These are phyloP conservation scores for Trifolium subterraneum DNA, from an alignment of 306 rosid genomes.

Conservation along the genomic window DNA sequence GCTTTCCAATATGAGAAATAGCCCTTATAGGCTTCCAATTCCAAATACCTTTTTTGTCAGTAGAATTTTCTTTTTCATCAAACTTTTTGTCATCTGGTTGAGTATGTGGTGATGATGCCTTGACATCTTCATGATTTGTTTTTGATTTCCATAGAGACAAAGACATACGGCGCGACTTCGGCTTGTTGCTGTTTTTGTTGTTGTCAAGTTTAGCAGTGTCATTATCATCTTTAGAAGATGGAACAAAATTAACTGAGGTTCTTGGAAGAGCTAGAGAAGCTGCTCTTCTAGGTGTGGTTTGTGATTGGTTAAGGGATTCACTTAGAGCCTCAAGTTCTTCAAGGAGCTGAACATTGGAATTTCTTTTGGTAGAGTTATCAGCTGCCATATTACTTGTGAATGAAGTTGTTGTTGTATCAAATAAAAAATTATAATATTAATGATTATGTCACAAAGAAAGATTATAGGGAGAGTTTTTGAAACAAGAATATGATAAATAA, in stretches of 20 bases:
- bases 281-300: conserved; percentile 69
- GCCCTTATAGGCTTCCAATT: conserved; percentile 90
- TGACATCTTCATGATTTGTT: conserved; percentile 57
- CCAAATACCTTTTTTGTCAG: conserved; percentile 86
- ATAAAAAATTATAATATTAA: background rate
- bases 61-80: conserved; percentile 47
- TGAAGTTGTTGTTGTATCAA: conserved; percentile 16
- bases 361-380: conserved; percentile 50
- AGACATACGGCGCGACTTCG: conserved; percentile 69
- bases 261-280: conserved; percentile 83
- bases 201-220: conserved; percentile 39
- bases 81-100: conserved; percentile 46
- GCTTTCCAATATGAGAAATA: conserved; percentile 77
- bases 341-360: conserved; percentile 66
- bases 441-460: conserved; percentile 22
- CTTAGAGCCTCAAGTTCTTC: conserved; percentile 84
- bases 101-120: conserved; percentile 21
- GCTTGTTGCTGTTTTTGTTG: conserved; percentile 31
- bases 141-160: conserved; percentile 82
- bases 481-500: conserved; percentile 26
- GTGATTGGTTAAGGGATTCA: conserved; percentile 75
- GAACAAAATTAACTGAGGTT: conserved; percentile 56
- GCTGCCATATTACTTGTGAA: conserved; percentile 61
- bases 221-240: conserved; percentile 59
- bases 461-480: conserved; percentile 16